Conservation (phyloP, 805 yeast genomes). For the Teunomyces cretensis region DNA sequence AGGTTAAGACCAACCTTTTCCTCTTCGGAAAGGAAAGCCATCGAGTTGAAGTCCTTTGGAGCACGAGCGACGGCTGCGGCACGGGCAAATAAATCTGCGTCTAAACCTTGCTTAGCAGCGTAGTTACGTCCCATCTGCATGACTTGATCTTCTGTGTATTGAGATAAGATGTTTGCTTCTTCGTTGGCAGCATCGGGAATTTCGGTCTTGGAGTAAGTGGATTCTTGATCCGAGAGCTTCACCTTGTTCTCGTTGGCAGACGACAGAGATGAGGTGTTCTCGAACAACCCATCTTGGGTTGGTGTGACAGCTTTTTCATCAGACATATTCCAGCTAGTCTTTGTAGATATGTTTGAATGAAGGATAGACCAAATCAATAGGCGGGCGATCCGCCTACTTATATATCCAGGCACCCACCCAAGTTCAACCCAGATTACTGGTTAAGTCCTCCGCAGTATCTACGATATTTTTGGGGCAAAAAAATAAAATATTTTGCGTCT, state of each 20-base stretch:
- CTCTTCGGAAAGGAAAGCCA: constrained; percentile 47
- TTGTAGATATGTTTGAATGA: neutral
- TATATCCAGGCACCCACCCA: neutral
- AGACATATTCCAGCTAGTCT: neutral
- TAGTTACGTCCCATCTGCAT: constrained; percentile 70
- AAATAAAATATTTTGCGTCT: neutral
- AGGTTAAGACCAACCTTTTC: constrained; percentile 50
- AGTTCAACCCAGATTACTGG: neutral
- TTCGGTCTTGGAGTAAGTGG: constrained; percentile 4
- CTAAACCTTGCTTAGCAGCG: constrained; percentile 56
- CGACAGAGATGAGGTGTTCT: constrained; percentile 12
- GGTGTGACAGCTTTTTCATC: neutral
- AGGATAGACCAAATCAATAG: neutral
- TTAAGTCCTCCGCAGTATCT: neutral
- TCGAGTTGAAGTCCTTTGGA: constrained; percentile 55
- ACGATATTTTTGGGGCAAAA: neutral
- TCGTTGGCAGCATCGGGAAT: constrained; percentile 12
- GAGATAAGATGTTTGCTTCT: constrained; percentile 49
- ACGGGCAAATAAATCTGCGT: constrained; percentile 56
- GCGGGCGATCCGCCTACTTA: neutral
- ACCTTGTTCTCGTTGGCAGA: constrained; percentile 12
- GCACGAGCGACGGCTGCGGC: constrained; percentile 61
- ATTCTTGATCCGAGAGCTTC: constrained; percentile 5
- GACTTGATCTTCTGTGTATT: constrained; percentile 63
- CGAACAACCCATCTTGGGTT: constrained; percentile 14